Percentiles rank a stretch among this genome's conserved stretches.
phyloP scores from a whole-genome alignment of 208 protist species.

The Angomonas deanei region DNA sequence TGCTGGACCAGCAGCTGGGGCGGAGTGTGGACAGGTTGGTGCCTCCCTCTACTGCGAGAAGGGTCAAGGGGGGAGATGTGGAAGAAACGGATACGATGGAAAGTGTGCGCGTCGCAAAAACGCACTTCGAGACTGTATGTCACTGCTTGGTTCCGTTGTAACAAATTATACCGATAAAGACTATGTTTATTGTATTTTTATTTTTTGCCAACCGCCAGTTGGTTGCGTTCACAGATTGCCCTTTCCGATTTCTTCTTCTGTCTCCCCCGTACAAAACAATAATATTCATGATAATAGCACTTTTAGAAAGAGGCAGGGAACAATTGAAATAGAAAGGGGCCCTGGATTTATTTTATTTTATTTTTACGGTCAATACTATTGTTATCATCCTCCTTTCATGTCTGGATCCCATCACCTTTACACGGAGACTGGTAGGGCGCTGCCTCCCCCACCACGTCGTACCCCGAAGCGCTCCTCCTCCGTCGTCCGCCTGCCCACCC shows the following conservation, averaged over 20 bases:
- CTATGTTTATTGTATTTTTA: too few species aligned
- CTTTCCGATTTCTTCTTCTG: too few species aligned
- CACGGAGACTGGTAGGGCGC: conserved; percentile 34
- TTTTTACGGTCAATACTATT: neutral
- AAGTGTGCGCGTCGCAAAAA: neutral
- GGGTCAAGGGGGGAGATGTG: neutral
- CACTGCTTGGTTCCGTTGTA: conserved; percentile 6
- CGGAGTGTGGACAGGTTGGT: too few species aligned
- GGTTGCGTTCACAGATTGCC: too few species aligned
- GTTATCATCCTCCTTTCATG: conserved; percentile 18
- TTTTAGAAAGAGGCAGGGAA: neutral
- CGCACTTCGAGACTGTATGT: neutral
- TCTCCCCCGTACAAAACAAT: too few species aligned
- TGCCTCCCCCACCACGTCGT: conserved; percentile 51
- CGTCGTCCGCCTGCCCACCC: conserved; percentile 50
- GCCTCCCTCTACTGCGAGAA: too few species aligned
- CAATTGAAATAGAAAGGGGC: neutral
- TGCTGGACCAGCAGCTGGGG: conserved; percentile 13
- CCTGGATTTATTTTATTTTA: conserved; percentile 7
- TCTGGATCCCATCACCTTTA: conserved; percentile 34
- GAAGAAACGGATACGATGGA: conserved; percentile 17
- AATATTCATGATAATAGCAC: too few species aligned
- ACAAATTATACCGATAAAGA: too few species aligned
- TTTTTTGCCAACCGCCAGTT: too few species aligned
- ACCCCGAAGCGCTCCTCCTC: conserved; percentile 41